These are phyloP conservation scores for Sideroxylon spinosum DNA, from an alignment of 179 eudicot species.

Conservation along the genomic window DNA sequence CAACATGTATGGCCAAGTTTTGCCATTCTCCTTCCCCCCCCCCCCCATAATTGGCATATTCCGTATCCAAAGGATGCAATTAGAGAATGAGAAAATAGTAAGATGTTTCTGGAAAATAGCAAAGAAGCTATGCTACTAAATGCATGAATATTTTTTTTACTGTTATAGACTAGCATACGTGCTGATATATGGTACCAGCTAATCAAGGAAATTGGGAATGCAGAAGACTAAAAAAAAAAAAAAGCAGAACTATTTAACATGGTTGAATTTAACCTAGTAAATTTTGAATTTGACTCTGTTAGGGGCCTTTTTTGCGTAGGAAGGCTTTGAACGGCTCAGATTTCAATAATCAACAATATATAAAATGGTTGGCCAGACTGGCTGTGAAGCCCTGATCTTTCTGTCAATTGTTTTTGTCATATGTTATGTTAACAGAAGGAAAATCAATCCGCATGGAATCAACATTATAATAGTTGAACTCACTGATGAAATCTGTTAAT, in stretches of 20 bases:
- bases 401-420: background rate
- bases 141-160: background rate
- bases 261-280: background rate
- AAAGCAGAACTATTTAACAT: background rate
- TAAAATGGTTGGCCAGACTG: background rate
- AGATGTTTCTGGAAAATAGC: background rate
- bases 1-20: conserved; percentile 43
- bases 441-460: background rate
- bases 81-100: background rate
- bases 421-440: background rate
- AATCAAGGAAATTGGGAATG: background rate
- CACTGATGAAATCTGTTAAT: background rate
- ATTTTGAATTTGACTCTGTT: background rate
- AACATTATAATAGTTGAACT: background rate
- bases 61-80: background rate
- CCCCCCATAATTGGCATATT: background rate
- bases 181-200: background rate
- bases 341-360: background rate
- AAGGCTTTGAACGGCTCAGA: background rate
- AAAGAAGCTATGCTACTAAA: background rate
- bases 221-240: background rate
- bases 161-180: background rate
- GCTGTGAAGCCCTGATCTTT: background rate
- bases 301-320: background rate
- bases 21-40: background rate